phyloP scores from a whole-genome alignment of 352 stramenopile species.

The Phytophthora pini region DNA sequence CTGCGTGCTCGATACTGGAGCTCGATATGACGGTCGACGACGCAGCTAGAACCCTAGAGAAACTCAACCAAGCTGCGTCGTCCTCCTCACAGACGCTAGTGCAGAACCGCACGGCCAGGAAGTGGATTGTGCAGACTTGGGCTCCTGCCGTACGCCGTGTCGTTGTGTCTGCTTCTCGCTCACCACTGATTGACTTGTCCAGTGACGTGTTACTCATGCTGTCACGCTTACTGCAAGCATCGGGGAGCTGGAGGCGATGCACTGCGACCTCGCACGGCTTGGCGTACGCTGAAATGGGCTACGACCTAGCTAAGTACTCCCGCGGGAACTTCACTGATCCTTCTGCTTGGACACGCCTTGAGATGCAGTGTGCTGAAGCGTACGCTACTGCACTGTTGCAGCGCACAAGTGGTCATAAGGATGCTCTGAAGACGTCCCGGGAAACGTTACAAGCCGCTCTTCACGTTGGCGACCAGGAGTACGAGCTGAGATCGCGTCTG shows the following conservation, averaged over 20 bases:
- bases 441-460: slow-evolving; percentile 52
- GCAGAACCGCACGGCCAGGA: slow-evolving; percentile 41
- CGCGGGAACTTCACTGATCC: slow-evolving; percentile 10
- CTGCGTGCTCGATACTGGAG: slow-evolving; percentile 7
- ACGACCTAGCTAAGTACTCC: slow-evolving; percentile 49
- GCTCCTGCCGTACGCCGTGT: slow-evolving; percentile 26
- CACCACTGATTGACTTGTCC: slow-evolving; percentile 31
- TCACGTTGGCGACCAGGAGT: slow-evolving; percentile 39
- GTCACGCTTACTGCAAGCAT: slow-evolving; percentile 51
- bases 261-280: slow-evolving; percentile 48
- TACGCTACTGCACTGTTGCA: slow-evolving; percentile 48
- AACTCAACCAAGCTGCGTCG: slow-evolving; percentile 29
- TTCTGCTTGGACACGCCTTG: slow-evolving; percentile 30
- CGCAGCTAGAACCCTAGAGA: slow-evolving; percentile 33
- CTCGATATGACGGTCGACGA: slow-evolving; percentile 20
- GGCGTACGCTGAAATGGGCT: slow-evolving; percentile 50
- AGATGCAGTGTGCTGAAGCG: slow-evolving; percentile 55
- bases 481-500: slow-evolving; percentile 52
- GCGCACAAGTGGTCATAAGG: slow-evolving; percentile 36
- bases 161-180: slow-evolving; percentile 7
- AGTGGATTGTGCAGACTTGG: slow-evolving; percentile 42
- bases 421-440: slow-evolving; percentile 56
- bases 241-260: slow-evolving; percentile 48
- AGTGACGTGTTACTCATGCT: slow-evolving; percentile 53
- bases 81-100: slow-evolving; percentile 32